Evolutionary conservation across 225 moss, liverwort and hornwort genomes (phyloP).

Genomic region (Sphagnum contortum): DNA sequence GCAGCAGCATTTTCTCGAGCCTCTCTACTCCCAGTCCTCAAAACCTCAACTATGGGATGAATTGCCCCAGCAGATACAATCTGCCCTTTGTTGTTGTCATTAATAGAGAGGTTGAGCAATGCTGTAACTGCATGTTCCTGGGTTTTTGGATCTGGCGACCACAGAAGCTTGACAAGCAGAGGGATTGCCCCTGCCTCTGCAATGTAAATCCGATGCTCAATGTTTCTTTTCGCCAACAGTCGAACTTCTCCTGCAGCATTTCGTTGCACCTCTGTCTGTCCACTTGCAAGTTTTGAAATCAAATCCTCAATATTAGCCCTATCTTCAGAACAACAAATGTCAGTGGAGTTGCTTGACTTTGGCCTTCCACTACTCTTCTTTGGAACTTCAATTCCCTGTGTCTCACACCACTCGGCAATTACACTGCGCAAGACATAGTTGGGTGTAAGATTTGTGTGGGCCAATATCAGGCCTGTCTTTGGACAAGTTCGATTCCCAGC

Average conservation of each 20-base stretch:
- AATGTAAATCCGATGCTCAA: conserved; percentile 65
- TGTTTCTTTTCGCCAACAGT: conserved; percentile 46
- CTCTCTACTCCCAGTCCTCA: conserved; percentile 50
- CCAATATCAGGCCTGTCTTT: conserved; percentile 35
- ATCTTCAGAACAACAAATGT: conserved; percentile 31
- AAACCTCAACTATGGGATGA: conserved; percentile 57
- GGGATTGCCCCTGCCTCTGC: conserved; percentile 76
- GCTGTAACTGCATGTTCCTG: conserved; percentile 89
- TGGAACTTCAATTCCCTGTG: conserved; percentile 42
- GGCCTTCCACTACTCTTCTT: conserved; percentile 21
- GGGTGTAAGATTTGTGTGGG: conserved; percentile 53
- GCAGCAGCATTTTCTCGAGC: conserved; percentile 74
- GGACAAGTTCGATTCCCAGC: conserved; percentile 63
- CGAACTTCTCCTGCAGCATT: conserved; percentile 47
- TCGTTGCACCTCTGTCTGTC: conserved; percentile 39
- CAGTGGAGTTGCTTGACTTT: not conserved
- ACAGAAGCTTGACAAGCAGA: conserved; percentile 48
- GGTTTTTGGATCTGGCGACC: conserved; percentile 43
- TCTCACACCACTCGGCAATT: conserved; percentile 74
- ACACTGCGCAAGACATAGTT: conserved; percentile 77
- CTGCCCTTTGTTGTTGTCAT: conserved; percentile 66
- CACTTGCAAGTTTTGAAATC: conserved; percentile 38
- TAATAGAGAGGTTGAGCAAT: conserved; percentile 72
- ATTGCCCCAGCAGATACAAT: conserved; percentile 76
- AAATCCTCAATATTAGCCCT: conserved; percentile 50